These are phyloP conservation scores for Parastagonospora avenae DNA, from an alignment of 2,329 filamentous ascomycete genomes.

Conservation along the genomic window DNA sequence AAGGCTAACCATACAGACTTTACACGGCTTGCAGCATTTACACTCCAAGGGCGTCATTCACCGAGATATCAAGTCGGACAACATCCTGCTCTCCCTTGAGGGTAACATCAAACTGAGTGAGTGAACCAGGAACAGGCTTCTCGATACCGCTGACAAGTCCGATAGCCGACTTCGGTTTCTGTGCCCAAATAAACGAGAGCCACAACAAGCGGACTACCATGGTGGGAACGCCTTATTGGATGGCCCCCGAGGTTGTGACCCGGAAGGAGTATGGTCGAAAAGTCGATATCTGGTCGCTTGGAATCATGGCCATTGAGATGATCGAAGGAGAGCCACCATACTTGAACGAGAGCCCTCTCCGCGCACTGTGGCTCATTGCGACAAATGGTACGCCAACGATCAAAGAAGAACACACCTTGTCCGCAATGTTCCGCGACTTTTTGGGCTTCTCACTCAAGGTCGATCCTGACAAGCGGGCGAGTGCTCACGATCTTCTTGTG, in stretches of 20 bases:
- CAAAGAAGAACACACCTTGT: slow-evolving; percentile 87
- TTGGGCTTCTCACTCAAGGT: slow-evolving; percentile 92
- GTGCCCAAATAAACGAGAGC: slow-evolving; percentile 95
- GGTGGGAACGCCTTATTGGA: slow-evolving; percentile 99
- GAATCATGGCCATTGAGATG: slow-evolving; percentile 99
- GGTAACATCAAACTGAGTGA: slow-evolving; percentile 97
- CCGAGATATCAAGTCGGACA: slow-evolving; percentile 98
- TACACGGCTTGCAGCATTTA: slow-evolving; percentile 89
- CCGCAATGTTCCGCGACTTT: slow-evolving; percentile 86
- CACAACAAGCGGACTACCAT: slow-evolving; percentile 98
- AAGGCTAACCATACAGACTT: slow-evolving; percentile 59
- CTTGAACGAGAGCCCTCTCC: slow-evolving; percentile 89
- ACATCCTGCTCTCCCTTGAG: slow-evolving; percentile 90
- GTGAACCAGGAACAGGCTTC: slow-evolving; percentile 37
- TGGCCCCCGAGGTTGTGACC: slow-evolving; percentile 98
- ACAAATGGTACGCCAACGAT: slow-evolving; percentile 95
- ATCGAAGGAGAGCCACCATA: slow-evolving; percentile 98
- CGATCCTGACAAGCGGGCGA: slow-evolving; percentile 94
- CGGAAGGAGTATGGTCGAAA: slow-evolving; percentile 97
- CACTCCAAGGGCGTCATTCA: slow-evolving; percentile 99
- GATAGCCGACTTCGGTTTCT: slow-evolving; percentile 95
- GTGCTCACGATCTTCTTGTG: slow-evolving; percentile 88
- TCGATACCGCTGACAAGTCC: slow-evolving; percentile 8
- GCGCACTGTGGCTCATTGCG: slow-evolving; percentile 93
- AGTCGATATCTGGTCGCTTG: slow-evolving; percentile 97